phyloP scores from a whole-genome alignment of 192 early-diverging fungal genomes.

The Gaertneriomyces semiglobifer region DNA sequence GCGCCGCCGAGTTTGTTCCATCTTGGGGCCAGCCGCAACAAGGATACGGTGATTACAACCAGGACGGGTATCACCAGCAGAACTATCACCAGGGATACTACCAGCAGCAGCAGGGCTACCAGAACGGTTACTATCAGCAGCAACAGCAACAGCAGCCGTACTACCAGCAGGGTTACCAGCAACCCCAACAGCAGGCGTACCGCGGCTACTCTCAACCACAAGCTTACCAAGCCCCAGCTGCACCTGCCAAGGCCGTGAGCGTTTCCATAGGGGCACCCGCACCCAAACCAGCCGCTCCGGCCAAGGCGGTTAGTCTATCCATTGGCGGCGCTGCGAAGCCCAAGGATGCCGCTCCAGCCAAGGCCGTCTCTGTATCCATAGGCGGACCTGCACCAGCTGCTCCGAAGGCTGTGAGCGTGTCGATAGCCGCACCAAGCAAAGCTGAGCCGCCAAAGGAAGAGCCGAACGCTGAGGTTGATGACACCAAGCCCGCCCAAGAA shows the following conservation, averaged over 20 bases:
- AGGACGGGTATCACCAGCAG: constrained; percentile 10
- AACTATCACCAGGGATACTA: constrained; percentile 23
- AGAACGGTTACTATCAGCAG: constrained; percentile 3
- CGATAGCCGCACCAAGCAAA: constrained; percentile 20
- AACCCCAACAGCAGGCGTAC: constrained; percentile 19
- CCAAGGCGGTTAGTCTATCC: constrained; percentile 21
- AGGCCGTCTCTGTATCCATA: constrained; percentile 27
- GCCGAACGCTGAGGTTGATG: neutral
- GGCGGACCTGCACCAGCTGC: constrained; percentile 28
- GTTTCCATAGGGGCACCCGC: constrained; percentile 3
- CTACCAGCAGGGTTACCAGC: constrained; percentile 19
- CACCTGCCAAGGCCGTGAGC: neutral
- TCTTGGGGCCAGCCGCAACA: constrained; percentile 12
- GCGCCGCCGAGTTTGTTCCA: constrained; percentile 49
- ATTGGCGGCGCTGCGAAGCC: constrained; percentile 6
- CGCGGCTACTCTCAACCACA: constrained; percentile 26
- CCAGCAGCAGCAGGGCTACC: constrained; percentile 18
- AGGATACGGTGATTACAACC: neutral
- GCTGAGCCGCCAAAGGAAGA: neutral
- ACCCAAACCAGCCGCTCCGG: constrained; percentile 4
- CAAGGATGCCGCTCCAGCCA: constrained; percentile 23
- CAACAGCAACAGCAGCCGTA: constrained; percentile 18
- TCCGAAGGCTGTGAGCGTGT: constrained; percentile 31
- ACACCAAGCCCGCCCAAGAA: constrained; percentile 16
- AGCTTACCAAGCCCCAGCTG: constrained; percentile 22